Evolutionary conservation across 257 asterid genomes (phyloP), one percentile per base, ranked within the genome.

Genomic region (Nicotiana obtusifolia): DNA sequence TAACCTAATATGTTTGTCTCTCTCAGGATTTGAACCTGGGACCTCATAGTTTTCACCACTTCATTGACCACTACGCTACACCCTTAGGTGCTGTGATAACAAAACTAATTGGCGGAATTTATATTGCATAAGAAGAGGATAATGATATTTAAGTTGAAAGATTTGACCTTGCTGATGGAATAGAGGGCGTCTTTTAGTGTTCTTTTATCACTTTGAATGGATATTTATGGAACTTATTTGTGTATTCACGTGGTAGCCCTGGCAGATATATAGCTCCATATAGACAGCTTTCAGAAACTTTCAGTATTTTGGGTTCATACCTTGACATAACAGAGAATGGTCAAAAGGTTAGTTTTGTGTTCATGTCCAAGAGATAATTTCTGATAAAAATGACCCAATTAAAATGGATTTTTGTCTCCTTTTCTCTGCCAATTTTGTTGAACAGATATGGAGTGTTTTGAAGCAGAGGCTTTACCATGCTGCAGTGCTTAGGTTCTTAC

Each of bases 401-500:
- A 67, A 62, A 41, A 3, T 78, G 14, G 17, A 60, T 75, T 44
- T 24, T 83, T 20, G 26, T 13, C 65, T 54, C 15, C 37, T 16
- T 30, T 41, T 59, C 4, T 26, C 10, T 6, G 44, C 37, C 41
- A 3, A 77, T 28, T 77, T 56, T 78, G 35, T 83, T 64, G 71
- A 83, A 82, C 94, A 94, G 99, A 90, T 78, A 94, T 94, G 98
- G 98, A 93, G 95, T 65, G 82, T 88, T 89, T 88, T 94, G 91
- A 90, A 78, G 90, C 85, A 82, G 90, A 84, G 71, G 87, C 78
- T 81, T 47, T 88, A 92, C 97, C 97, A 96, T 94, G 98, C 78
- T 91, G 97, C 97, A 88, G 97, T 92, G 94, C 91, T 16, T 94
- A 93, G 89, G 97, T 89, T 95, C 97, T 87, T 90, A 95, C 56